A percentile compares a stretch with the other conserved stretches of the same genome.
phyloP scores from a whole-genome alignment of 495 filamentous ascomycete genomes.

The Halenospora varia region DNA sequence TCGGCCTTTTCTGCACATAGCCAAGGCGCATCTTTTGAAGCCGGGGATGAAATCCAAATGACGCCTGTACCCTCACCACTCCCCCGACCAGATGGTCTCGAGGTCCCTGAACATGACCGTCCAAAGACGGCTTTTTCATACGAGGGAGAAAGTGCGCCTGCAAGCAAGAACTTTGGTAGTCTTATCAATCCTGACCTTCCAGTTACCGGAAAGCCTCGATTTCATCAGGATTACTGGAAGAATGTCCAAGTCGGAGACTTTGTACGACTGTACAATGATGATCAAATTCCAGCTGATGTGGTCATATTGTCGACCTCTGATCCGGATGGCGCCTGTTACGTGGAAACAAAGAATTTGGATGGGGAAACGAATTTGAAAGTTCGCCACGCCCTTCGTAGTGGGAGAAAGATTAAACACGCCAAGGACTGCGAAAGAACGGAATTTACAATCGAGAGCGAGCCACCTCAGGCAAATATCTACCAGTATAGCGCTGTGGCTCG shows the following conservation, averaged over 20 bases:
- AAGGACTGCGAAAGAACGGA: constrained; percentile 84
- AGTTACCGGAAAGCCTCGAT: constrained; percentile 54
- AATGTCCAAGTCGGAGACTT: constrained; percentile 94
- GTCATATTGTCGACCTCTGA: constrained; percentile 96
- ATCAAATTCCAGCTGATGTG: constrained; percentile 92
- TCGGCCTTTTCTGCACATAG: constrained; percentile 52
- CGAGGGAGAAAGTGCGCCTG: constrained; percentile 10
- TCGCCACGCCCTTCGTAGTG: constrained; percentile 82
- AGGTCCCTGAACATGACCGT: constrained; percentile 26
- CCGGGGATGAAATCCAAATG: constrained; percentile 76
- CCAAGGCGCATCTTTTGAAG: constrained; percentile 54
- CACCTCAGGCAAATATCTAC: constrained; percentile 90
- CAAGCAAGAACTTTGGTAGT: constrained; percentile 32
- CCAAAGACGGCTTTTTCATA: constrained; percentile 33
- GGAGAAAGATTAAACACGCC: constrained; percentile 80
- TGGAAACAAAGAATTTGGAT: constrained; percentile 97
- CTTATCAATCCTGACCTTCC: constrained; percentile 42
- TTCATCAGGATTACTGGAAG: constrained; percentile 95
- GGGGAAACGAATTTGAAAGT: constrained; percentile 98
- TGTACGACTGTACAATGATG: constrained; percentile 92
- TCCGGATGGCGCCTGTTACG: constrained; percentile 90
- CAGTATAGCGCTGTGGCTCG: constrained; percentile 84
- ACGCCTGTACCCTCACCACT: constrained; percentile 85
- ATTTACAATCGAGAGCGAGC: constrained; percentile 87
- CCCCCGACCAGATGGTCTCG: constrained; percentile 44